A percentile compares a stretch with the other conserved stretches of the same genome.
Conservation (phyloP, 805 yeast species). For the Jamesozyma lodderae region DNA sequence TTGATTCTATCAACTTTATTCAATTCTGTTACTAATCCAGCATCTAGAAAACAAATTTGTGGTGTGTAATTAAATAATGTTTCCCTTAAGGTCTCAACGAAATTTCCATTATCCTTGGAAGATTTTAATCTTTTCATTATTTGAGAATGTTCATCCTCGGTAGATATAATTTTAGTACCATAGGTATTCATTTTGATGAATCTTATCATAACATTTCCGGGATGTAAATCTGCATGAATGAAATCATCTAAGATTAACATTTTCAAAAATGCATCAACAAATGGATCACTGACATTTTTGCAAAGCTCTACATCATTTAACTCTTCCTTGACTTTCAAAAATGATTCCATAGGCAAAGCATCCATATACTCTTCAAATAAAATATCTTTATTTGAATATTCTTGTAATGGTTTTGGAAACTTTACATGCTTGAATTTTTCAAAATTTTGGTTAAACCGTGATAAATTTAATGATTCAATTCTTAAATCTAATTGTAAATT, state of each 20-base stretch:
- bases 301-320: constrained; percentile 37
- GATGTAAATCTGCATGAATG: constrained; percentile 93
- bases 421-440: constrained; percentile 46
- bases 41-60: constrained; percentile 83
- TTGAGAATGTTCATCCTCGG: background rate
- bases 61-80: constrained; percentile 62
- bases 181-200: constrained; percentile 43
- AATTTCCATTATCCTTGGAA: constrained; percentile 7
- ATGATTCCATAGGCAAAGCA: constrained; percentile 72
- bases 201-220: constrained; percentile 84
- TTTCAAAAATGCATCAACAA: constrained; percentile 83
- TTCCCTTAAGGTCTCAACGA: constrained; percentile 37
- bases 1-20: constrained; percentile 69
- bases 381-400: constrained; percentile 57
- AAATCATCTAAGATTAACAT: constrained; percentile 92
- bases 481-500: constrained; percentile 79
- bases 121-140: background rate
- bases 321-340: constrained; percentile 41
- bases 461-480: constrained; percentile 77
- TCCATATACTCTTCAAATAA: constrained; percentile 78
- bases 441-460: constrained; percentile 64
- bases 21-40: constrained; percentile 88
- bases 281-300: constrained; percentile 64
- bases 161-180: constrained; percentile 18
- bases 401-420: constrained; percentile 55